Percentiles rank a stretch among this genome's conserved stretches.
Evolutionary conservation across 225 moss, liverwort and hornwort species (phyloP).

Genomic region (Asterella californica): DNA sequence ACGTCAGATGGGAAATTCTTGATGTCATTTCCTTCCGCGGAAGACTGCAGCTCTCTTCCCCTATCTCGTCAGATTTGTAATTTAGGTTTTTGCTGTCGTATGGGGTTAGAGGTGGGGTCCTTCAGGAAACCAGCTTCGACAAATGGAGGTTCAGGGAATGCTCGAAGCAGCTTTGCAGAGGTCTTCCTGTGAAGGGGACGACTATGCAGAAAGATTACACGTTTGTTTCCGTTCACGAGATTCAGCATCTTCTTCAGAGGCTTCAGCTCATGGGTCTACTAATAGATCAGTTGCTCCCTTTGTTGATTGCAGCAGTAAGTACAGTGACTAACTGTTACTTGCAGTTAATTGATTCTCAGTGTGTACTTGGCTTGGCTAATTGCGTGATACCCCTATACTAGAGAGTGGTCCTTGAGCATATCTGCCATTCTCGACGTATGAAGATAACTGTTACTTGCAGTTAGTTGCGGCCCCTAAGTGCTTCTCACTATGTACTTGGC

Average conservation of each 20-base stretch:
- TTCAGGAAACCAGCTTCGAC: constrained; percentile 65
- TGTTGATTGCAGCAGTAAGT: constrained; percentile 76
- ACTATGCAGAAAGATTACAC: constrained; percentile 79
- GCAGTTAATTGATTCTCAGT: no score
- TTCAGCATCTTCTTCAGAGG: constrained; percentile 34
- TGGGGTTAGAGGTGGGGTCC: constrained; percentile 69
- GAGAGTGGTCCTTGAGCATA: no score
- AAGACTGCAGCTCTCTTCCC: not conserved
- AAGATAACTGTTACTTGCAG: no score
- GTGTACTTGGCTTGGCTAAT: no score
- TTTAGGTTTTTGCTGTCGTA: not conserved
- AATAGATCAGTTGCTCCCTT: constrained; percentile 44
- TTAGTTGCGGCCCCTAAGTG: no score
- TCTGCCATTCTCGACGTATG: no score
- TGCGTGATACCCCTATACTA: no score
- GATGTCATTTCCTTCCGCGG: not conserved
- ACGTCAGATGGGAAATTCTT: not conserved
- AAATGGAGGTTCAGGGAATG: constrained; percentile 91
- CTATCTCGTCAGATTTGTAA: not conserved
- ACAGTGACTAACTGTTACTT: not conserved
- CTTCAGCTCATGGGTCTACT: constrained; percentile 36
- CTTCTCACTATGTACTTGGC: no score
- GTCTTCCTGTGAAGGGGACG: constrained; percentile 94
- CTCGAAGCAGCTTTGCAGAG: constrained; percentile 75
- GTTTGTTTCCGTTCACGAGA: constrained; percentile 42